phyloP scores from a whole-genome alignment of 805 yeast species.

The Barnettozyma vustinii region DNA sequence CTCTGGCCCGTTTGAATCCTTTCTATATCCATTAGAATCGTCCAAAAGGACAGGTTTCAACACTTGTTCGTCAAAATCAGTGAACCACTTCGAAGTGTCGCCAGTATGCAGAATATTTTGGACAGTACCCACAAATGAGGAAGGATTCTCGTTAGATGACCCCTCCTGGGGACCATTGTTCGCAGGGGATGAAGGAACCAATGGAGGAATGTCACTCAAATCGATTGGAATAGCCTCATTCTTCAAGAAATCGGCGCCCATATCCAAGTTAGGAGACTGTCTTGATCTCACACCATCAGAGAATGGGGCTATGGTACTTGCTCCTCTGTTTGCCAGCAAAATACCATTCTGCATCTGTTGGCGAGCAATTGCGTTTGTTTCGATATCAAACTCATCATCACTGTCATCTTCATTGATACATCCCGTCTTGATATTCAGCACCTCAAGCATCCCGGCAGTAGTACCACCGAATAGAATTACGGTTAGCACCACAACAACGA shows the following conservation, averaged over 20 bases:
- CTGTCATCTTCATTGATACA: conserved; percentile 76
- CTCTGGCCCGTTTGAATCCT: neutral
- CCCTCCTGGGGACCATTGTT: neutral
- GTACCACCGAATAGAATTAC: conserved; percentile 98
- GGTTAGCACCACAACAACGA: conserved; percentile 94
- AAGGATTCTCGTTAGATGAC: neutral
- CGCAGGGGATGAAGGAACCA: conserved; percentile 12
- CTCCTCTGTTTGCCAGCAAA: conserved; percentile 1
- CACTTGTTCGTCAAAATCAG: conserved; percentile 88
- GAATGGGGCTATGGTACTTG: conserved; percentile 17
- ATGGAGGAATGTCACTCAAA: conserved; percentile 24
- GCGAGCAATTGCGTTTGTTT: conserved; percentile 43
- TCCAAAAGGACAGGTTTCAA: conserved; percentile 88
- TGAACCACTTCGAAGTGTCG: conserved; percentile 87
- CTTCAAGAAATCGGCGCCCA: conserved; percentile 20
- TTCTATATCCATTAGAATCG: conserved; percentile 20
- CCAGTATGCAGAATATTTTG: conserved; percentile 42
- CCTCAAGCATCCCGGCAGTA: conserved; percentile 96
- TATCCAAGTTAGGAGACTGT: conserved; percentile 18
- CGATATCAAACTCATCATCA: conserved; percentile 95
- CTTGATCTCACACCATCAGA: conserved; percentile 24
- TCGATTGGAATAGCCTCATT: conserved; percentile 20
- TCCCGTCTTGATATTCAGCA: conserved; percentile 88
- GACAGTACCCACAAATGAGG: conserved; percentile 21
- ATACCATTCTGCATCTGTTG: conserved; percentile 5